Conservation (phyloP, 192 early-diverging fungal genomes). For the Coemansia sp. region DNA sequence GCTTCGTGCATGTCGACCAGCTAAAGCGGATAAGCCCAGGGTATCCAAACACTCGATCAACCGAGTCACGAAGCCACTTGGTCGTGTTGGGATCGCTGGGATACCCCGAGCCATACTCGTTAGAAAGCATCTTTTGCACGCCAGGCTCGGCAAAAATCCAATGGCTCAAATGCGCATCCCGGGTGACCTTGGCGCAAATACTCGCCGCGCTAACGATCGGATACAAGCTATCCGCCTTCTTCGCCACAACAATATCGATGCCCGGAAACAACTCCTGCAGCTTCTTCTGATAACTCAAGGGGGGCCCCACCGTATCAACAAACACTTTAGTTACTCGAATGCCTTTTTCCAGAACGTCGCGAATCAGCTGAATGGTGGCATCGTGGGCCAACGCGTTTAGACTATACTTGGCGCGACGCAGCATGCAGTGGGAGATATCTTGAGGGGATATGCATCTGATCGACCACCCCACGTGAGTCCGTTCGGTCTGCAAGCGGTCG, state of each 20-base stretch:
- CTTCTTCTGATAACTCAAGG: conserved; percentile 79
- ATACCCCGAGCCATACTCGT: conserved; percentile 86
- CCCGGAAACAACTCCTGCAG: conserved; percentile 72
- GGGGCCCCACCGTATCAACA: conserved; percentile 95
- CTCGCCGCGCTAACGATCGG: conserved; percentile 94
- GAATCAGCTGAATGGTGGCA: conserved; percentile 85
- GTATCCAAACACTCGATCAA: conserved; percentile 89
- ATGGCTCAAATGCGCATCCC: conserved; percentile 39
- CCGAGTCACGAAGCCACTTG: conserved; percentile 72
- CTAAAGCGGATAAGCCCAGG: conserved; percentile 91
- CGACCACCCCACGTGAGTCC: conserved; percentile 78
- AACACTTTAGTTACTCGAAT: conserved; percentile 75
- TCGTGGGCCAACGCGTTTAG: conserved; percentile 92
- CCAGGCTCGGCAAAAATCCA: conserved; percentile 49
- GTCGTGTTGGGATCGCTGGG: conserved; percentile 88
- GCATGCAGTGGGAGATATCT: conserved; percentile 91
- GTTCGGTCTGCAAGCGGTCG: conserved; percentile 51
- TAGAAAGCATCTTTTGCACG: conserved; percentile 49
- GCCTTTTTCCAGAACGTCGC: conserved; percentile 58
- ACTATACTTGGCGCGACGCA: conserved; percentile 81
- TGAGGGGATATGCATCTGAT: conserved; percentile 80
- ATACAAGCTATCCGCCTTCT: conserved; percentile 91
- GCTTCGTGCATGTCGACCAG: conserved; percentile 83
- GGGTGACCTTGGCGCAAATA: conserved; percentile 87
- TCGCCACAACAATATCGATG: conserved; percentile 80